These are phyloP conservation scores for Beauveria sp. DNA, from an alignment of 2,329 filamentous ascomycete genomes.

Conservation along the genomic window DNA sequence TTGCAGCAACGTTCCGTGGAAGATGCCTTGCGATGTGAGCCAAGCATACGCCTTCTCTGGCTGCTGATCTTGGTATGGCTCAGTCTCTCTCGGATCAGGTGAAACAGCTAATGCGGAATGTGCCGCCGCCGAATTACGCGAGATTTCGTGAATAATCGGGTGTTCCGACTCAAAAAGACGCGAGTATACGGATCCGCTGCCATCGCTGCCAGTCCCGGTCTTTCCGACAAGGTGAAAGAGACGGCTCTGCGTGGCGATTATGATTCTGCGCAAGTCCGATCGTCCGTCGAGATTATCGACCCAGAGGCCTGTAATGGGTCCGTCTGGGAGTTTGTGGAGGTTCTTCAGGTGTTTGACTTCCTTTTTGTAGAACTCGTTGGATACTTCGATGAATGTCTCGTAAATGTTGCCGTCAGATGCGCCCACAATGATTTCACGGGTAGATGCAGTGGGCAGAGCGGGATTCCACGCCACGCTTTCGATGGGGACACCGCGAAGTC, in stretches of 20 bases:
- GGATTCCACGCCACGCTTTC: constrained; percentile 95
- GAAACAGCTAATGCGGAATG: constrained; percentile 64
- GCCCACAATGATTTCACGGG: constrained; percentile 86
- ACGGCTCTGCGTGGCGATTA: constrained; percentile 73
- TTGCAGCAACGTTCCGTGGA: constrained; percentile 71
- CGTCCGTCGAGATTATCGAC: constrained; percentile 64
- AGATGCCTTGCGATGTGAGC: constrained; percentile 80
- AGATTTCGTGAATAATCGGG: constrained; percentile 66
- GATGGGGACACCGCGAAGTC: constrained; percentile 78
- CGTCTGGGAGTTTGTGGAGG: constrained; percentile 75
- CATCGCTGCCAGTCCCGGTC: constrained; percentile 67
- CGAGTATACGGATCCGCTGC: constrained; percentile 77
- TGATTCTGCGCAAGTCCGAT: constrained; percentile 64
- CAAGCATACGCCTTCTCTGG: constrained; percentile 78
- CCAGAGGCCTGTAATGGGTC: constrained; percentile 78
- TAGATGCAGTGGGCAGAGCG: constrained; percentile 84
- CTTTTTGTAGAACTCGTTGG: constrained; percentile 88
- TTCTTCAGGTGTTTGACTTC: constrained; percentile 88
- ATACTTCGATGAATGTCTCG: constrained; percentile 89
- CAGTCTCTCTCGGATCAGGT: constrained; percentile 57
- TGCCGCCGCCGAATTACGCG: constrained; percentile 47
- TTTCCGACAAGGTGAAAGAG: constrained; percentile 77
- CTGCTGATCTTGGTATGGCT: constrained; percentile 50
- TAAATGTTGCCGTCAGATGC: constrained; percentile 92
- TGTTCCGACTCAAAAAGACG: constrained; percentile 77